Evolutionary conservation across 345 rosid genomes (phyloP).

Genomic region (Citropsis articulata): DNA sequence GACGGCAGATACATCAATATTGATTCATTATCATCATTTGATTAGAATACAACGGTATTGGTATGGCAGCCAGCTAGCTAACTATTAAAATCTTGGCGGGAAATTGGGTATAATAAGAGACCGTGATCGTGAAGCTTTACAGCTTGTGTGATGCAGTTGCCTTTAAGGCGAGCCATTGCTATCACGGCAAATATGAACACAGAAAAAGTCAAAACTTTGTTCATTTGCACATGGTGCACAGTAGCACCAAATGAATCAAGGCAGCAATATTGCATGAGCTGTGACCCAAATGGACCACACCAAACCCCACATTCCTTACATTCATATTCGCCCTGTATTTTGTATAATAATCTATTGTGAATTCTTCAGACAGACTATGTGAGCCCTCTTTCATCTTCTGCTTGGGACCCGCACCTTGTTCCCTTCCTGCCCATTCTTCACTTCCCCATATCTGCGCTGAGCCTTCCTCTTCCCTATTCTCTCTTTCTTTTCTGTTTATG

Average conservation of each 20-base stretch:
- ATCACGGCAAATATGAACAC: too few species aligned
- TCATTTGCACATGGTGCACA: conserved; percentile 12
- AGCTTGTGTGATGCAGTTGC: conserved; percentile 16
- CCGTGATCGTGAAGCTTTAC: conserved; percentile 18
- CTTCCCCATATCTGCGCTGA: conserved; percentile 32
- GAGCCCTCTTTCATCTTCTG: conserved; percentile 6
- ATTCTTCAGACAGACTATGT: conserved; percentile 8
- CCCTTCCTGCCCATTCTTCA: not conserved
- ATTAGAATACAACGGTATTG: too few species aligned
- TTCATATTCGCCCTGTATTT: not conserved
- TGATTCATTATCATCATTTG: too few species aligned
- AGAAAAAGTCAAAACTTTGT: conserved; percentile 5
- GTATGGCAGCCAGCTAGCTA: not conserved
- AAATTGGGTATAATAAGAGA: not conserved
- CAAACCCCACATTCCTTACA: not conserved
- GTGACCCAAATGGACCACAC: conserved; percentile 17
- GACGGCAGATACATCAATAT: too few species aligned
- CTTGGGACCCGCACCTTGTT: conserved; percentile 14
- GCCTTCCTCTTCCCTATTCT: not conserved
- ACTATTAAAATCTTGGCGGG: not conserved
- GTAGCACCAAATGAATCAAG: not conserved
- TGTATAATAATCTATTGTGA: too few species aligned
- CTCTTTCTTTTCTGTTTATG: not conserved
- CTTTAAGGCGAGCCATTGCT: conserved; percentile 3
- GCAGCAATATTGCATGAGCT: conserved; percentile 10